Base-by-base conservation (phyloP, 345 rosid species). In the Pugionium dolabratum region DNA sequence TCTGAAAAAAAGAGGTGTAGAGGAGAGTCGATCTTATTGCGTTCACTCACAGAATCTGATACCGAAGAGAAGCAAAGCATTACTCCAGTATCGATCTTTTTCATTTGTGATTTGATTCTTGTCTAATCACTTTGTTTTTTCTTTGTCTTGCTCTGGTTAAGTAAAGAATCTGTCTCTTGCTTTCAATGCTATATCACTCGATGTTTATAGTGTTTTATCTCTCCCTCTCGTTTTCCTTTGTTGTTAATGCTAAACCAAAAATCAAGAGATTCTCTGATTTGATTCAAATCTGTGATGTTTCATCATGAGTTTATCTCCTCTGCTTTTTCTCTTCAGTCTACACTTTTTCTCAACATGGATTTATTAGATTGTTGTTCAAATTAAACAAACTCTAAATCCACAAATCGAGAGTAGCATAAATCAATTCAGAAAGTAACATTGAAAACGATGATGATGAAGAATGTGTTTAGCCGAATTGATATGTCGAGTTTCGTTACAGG, bases 401-500 rank as follows among this genome's bases (percentile, higher is more conserved):
- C 39, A 1, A 40, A 25, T 31, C 32, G 32, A 3, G 5, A 11
- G 27, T 40, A 44, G 7, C 5, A 47, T 27, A 28, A 52, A n/a
- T 31, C 39, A n/a, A 27, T 47, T 49, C 43, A 37, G 26, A 65
- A 30, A 30, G 9, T 63, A 25, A 42, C 44, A 66, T 35, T 59
- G 66, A 33, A 6, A 11, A 39, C 10, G 27, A 53, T 29, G 50
- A 64, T 53, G 66, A 35, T 39, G 68, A 71, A 9, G 36, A 41
- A 9, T 66, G 76, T 63, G 58, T 75, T 58, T 41, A 67, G 73
- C 9, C 45, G 64, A 64, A 81, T 68, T 79, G 71, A 83, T 69
- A 7, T 83, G 11, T 65, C 78, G 31, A 62, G 81, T 83, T 82
- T 79, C 76, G 53, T 80, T n/a, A 57, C 95, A 87, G 96, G 87